Base-by-base conservation (phyloP, 2,329 filamentous ascomycete genomes). In the Colletotrichum echinochloae region DNA sequence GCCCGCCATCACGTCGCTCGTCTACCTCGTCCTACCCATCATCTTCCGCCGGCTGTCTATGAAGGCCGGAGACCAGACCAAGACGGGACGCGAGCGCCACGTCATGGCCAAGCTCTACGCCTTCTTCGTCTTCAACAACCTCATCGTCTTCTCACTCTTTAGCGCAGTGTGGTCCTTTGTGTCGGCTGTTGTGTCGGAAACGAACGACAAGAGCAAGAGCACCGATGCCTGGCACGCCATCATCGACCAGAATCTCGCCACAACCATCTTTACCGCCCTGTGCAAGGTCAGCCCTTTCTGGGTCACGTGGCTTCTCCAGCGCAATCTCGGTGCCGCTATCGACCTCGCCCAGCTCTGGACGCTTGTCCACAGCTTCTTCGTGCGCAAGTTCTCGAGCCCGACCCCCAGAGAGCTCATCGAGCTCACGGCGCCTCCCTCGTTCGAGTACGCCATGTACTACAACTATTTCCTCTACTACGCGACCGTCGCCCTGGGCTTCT, bases 51-150 rank as follows among this genome's bases (percentile, higher is more conserved):
- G 93, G 28, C 86, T 99, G 46, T 92, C 94, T 7, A 91, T 94
- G 71, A 89, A 89, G 74, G 92, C 93, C 5, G 96, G 96, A 73
- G 95, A 98, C 78, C 88, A 92, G 74, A 97, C 94, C 57, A 99
- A 98, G 82, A 97, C 94, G 0, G 93, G 94, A 33, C 90, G 96
- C 65, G 96, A 99, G 79, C 88, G 94, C 37, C 95, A 98, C 79
- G 96, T 99, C 62, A 87, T 96, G 70, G 91, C 90, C 73, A 97
- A 97, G 80, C 87, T 99, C 2, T 99, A 97, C 81, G 88, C 93
- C 23, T 99, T 99, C 83, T 99, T 99, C 81, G 89, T 98, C 62
- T 94, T 99, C 86, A 99, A 99, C 87, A 98, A 98, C 78, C 82
- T 99, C 65, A 85, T 99, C 74, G 91, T 98, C 68, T 98, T 98